Conservation (phyloP, 1,139 yeast species). For the Nematodospora anomalae region DNA sequence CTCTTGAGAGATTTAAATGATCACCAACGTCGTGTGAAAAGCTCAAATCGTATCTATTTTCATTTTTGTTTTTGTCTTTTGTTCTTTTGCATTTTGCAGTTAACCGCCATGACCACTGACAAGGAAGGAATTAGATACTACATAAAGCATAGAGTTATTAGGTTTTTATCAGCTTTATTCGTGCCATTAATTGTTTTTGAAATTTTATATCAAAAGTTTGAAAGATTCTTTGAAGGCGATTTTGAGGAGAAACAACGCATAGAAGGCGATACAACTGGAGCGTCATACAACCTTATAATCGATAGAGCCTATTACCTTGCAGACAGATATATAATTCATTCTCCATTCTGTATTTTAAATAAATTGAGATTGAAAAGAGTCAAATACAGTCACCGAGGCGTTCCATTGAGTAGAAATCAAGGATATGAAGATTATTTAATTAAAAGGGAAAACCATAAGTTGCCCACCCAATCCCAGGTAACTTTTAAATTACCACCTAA, state of each 20-base stretch:
- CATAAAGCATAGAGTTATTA: not conserved
- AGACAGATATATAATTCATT: constrained; percentile 24
- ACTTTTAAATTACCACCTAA: not conserved
- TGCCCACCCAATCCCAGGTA: not conserved
- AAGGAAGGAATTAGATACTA: not conserved
- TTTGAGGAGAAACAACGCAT: not conserved
- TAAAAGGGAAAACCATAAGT: constrained; percentile 1
- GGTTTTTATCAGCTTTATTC: not conserved
- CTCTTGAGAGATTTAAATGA: not conserved
- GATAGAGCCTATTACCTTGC: constrained; percentile 18
- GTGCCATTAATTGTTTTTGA: not conserved
- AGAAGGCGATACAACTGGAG: not conserved
- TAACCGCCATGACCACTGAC: not conserved
- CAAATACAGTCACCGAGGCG: constrained; percentile 15
- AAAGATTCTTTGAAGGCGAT: not conserved
- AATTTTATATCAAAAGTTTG: not conserved
- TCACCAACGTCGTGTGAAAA: not conserved
- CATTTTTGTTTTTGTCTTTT: too few species aligned
- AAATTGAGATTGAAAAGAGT: constrained; percentile 10
- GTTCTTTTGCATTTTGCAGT: too few species aligned
- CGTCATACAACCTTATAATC: not conserved
- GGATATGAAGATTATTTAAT: constrained; percentile 20
- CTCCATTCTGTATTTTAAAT: constrained; percentile 20
- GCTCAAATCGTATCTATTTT: not conserved
- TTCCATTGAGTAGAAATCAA: constrained; percentile 16